Evolutionary conservation across 805 yeast species (phyloP), one percentile per base, ranked within the genome.

Genomic region (Kuraishia hungarica): DNA sequence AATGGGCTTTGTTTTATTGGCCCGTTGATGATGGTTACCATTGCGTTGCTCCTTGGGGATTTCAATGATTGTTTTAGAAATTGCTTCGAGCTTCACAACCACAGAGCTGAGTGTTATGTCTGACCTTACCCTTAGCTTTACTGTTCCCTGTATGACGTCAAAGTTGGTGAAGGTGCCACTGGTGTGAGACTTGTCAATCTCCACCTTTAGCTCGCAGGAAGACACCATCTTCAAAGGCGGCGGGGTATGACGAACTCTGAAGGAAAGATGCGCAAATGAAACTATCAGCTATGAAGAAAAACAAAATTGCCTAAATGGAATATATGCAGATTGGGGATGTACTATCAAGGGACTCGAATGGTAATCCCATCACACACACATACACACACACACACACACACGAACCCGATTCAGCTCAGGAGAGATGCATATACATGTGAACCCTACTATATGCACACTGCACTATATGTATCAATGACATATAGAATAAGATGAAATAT

Each of bases 81-180:
- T 64, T 1, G 84, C 86, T 59, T 79, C 79, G 17, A 81, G 66
- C 59, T 81, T 80, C 50, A 80, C 83, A 57, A 76, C 79, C 46
- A 81, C 75, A 58, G 71, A 71, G 47, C 73, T 73, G 43, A 81
- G 65, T 1, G 77, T 62, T n/a, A 77, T 67, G 11, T 80, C 72
- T 2, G 72, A 64, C 10, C 73, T 65, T 6, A 73, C 76, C 17
- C 65, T 66, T 53, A 80, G 65, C 15, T 61, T 59, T 1, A 80
- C 76, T 2, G 55, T 59, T 0, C 84, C 84, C 39, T 64, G 55
- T 11, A 80, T 64, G 7, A 65, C 62, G 55, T 80, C 84, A 56
- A 72, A 62, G 57, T 77, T 78, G 39, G 83, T 78, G 62, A 74
- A 80, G 0, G 75, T 70, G 1, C 76, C 77, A n/a, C 70, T 72